Base-by-base conservation (phyloP, 306 rosid species). In the Inga laurina region DNA sequence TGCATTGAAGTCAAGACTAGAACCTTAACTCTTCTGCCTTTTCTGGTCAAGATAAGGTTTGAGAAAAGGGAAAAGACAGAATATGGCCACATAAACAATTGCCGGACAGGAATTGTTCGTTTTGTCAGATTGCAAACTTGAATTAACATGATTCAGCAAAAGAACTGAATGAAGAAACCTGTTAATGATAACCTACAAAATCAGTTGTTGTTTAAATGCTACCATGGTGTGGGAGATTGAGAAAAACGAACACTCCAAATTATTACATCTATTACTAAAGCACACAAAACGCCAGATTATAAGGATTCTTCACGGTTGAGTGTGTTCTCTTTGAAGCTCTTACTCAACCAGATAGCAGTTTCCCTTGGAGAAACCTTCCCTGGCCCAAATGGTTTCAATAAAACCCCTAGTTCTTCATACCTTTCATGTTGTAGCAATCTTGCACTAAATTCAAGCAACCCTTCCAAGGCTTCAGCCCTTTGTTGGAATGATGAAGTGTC, bases 261-360 rank as follows among this genome's bases (percentile, higher is more conserved):
- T 14, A 86, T 66, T 44, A 76, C 65, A 72, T 69, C 72, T 78
- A 74, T 43, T 81, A 74, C 57, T 81, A 77, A 56, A 24, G 32
- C 75, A 80, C 85, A 81, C 35, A 35, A 48, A 81, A 76, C 72
- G 48, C 83, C 73, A 27, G 82, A 82, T 88, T 75, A 86, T 13
- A 70, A 43, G 32, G 65, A 27, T 72, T 79, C 87, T 73, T 88
- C 95, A 82, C 83, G 88, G 85, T 90, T 91, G 79, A 19, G 64
- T 48, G 92, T 84, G 79, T 88, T 94, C 74, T 88, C 91, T 86
- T 94, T 94, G 82, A 94, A 86, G 89, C 97, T 94, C 86, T 94
- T 94, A 70, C 94, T 86, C 86, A 94, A 88, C 98, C 98, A 94
- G 81, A 94, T 94, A 14, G 98, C 98, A 82, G 98, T 94, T 91